Base-by-base conservation (phyloP, 129 eudicot species). In the Logfia minima region DNA sequence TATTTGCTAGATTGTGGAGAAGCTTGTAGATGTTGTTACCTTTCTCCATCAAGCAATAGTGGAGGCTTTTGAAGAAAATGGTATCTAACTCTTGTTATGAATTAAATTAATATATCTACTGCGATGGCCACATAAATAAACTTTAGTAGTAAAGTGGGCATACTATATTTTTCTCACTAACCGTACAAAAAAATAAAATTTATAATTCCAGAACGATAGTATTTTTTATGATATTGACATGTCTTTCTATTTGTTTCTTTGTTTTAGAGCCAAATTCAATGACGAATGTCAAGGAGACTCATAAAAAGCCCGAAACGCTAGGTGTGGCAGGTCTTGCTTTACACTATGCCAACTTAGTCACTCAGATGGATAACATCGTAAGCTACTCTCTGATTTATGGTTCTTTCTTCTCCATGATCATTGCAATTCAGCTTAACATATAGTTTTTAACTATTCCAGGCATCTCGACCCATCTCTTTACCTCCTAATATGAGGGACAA, bases 251-350 rank as follows among this genome's bases (percentile, higher is more conserved):
- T 76, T 9, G 63, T 66, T 43, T 9, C 53, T 64, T 66, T 34
- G n/a, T 28, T 35, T 29, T 64, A 76, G 83, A 26, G 66, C 79
- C 87, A 84, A 92, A 71, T 70, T 66, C 82, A 63, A 52, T 41
- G 22, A 23, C 59, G 34, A 41, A 66, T 69, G 84, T 51, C 37
- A 82, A 89, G 74, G 88, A 77, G 63, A 55, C 83, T 70, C 68
- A 68, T 62, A 78, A 81, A 39, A 83, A 84, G 75, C 81, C 85
- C 23, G 93, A 91, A 67, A 87, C 93, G 77, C 81, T 94, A 29
- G 98, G 98, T 71, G 87, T 48, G 72, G 93, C 96, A 43, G 98
- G 97, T 76, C 98, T 94, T 75, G 90, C 97, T 74, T 89, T 91
- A 79, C 98, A 94, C 78, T 94, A 94, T 76, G 96, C 98, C 32